Evolutionary conservation across 441 rosid species (phyloP).

Genomic region (Pelargonium australe): DNA sequence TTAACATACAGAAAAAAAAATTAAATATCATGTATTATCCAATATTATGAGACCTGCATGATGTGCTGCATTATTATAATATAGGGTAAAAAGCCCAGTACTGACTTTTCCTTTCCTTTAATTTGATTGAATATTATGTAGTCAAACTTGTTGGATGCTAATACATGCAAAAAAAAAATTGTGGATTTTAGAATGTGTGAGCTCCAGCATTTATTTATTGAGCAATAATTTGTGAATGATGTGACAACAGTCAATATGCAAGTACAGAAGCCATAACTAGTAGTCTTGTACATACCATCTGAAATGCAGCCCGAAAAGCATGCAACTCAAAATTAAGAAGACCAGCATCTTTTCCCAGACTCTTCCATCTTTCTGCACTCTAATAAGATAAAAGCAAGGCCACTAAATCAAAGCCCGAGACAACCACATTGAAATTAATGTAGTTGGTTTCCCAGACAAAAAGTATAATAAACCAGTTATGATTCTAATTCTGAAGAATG

Average conservation of each 20-base stretch:
- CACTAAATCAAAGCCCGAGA: neutral
- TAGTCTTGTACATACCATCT: constrained; percentile 43
- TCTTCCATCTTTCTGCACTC: constrained; percentile 96
- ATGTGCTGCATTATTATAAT: neutral
- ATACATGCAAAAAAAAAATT: neutral
- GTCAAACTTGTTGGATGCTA: neutral
- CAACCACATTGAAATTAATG: neutral
- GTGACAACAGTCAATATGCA: constrained; percentile 4
- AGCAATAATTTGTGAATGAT: neutral
- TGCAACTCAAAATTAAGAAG: constrained; percentile 80
- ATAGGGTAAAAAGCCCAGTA: neutral
- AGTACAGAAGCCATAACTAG: constrained; percentile 8
- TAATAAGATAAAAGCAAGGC: constrained; percentile 26
- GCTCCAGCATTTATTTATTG: neutral
- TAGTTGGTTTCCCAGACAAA: neutral
- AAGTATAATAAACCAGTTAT: neutral
- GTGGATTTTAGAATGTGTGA: neutral
- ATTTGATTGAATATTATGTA: neutral
- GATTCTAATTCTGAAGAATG: neutral
- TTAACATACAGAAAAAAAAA: neutral
- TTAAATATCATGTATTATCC: neutral
- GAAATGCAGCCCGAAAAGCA: constrained; percentile 84
- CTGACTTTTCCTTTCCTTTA: neutral
- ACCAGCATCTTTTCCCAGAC: constrained; percentile 62
- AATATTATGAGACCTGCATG: neutral